Evolutionary conservation across 192 early-diverging fungal genomes (phyloP).

Genomic region (Coemansia sp.): DNA sequence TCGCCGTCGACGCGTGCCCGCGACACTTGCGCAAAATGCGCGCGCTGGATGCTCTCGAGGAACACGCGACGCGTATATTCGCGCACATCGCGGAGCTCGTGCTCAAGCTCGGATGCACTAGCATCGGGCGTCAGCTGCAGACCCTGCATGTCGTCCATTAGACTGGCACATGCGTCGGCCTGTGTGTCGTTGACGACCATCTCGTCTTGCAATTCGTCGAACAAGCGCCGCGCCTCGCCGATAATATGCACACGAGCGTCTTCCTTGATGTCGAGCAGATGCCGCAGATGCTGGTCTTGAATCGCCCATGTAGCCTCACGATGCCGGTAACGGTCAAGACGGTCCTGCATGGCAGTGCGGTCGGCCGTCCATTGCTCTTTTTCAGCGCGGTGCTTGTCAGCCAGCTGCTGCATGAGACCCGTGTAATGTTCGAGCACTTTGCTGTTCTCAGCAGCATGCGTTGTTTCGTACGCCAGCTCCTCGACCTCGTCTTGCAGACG

Average conservation of each 20-base stretch:
- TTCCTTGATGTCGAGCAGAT: slow-evolving; percentile 26
- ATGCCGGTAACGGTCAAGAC: slow-evolving; percentile 25
- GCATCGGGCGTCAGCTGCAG: slow-evolving; percentile 10
- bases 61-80: slow-evolving; percentile 17
- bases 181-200: slow-evolving; percentile 15
- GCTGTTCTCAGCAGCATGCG: slow-evolving; percentile 9
- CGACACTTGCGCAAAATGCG: slow-evolving; percentile 14
- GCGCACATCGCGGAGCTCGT: slow-evolving; percentile 12
- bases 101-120: background rate
- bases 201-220: slow-evolving; percentile 41
- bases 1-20: slow-evolving; percentile 11
- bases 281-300: slow-evolving; percentile 14
- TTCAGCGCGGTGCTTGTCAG: slow-evolving; percentile 23
- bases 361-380: slow-evolving; percentile 34
- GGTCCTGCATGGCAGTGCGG: slow-evolving; percentile 20
- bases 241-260: slow-evolving; percentile 49
- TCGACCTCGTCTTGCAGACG: slow-evolving; percentile 19
- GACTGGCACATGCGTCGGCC: slow-evolving; percentile 23
- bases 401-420: slow-evolving; percentile 25
- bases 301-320: slow-evolving; percentile 32
- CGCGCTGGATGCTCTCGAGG: slow-evolving; percentile 24
- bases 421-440: slow-evolving; percentile 31
- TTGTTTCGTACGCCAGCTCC: slow-evolving; percentile 6
- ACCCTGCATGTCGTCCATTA: slow-evolving; percentile 22
- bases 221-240: slow-evolving; percentile 34